Evolutionary conservation across 495 filamentous ascomycete species (phyloP), one percentile per base, ranked within the genome.

Genomic region (Melanomma pulvis-pyrius): DNA sequence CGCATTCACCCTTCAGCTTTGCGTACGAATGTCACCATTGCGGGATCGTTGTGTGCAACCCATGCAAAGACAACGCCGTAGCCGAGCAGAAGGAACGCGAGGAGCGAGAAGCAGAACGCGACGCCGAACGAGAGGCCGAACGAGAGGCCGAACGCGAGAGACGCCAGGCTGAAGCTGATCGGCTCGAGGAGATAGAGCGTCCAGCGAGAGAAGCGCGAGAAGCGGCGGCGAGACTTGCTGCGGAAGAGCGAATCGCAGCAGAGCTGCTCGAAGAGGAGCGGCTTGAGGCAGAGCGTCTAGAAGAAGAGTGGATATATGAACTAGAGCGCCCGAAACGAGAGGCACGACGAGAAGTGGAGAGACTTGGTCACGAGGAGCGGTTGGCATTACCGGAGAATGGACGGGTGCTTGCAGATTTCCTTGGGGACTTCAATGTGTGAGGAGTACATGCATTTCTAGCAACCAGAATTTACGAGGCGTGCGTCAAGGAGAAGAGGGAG

Each of bases 1-100:
- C 56, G 15, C 39, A 47, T 12, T 21, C 34, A 0, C 32, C 58
- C 48, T 61, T 67, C n/a, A 54, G 46, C 48, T 49, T 60, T 30
- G 64, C 64, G 1, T 61, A 67, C 57, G 26, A 53, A 12, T 67
- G 64, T 21, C 13, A 49, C 11, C 6, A 22, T 0, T 67, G 64
- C 57, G 57, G 54, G 2, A 25, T 67, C 24, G 15, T 67, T 7
- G 56, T 61, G 19, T 67, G 64, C 50, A 13, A 32, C 1, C 25
- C 56, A 2, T 67, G 64, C 25, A 61, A 61, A 30, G 64, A 61
- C 4, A 47, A 58, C 15, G 21, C 29, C 13, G 29, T 62, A 6
- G 21, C 44, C 36, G 22, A 7, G 17, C 30, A 41, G 3, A 30
- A 41, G 25, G 24, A 41, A 19, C 24, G 17, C 24, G 28, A 32